These are phyloP conservation scores for Penstemon eatonii DNA, from an alignment of 257 asterid genomes.

Conservation along the genomic window DNA sequence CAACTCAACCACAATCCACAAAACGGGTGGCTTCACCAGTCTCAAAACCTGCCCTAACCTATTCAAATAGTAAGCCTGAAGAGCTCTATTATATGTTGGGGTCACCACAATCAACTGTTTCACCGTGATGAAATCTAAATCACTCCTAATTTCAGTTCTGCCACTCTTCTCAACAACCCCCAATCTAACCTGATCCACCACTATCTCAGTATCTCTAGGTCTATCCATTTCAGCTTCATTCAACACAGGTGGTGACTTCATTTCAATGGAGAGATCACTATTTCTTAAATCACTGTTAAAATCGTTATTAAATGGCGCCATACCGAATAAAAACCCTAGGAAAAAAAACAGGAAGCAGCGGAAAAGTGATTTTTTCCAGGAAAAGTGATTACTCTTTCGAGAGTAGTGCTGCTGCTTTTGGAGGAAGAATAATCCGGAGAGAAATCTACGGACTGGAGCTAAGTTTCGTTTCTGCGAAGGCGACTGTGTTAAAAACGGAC, in stretches of 20 bases:
- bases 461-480: slow-evolving; percentile 64
- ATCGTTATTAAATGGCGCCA: slow-evolving; percentile 63
- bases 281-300: slow-evolving; percentile 34
- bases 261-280: slow-evolving; percentile 46
- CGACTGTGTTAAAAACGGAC: slow-evolving; percentile 52
- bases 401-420: slow-evolving; percentile 39
- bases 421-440: slow-evolving; percentile 37
- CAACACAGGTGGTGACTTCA: slow-evolving; percentile 33
- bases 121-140: slow-evolving; percentile 41
- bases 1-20: slow-evolving; percentile 98
- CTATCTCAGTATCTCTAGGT: slow-evolving; percentile 33
- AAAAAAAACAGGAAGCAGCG: slow-evolving; percentile 67
- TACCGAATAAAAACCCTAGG: slow-evolving; percentile 80
- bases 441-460: slow-evolving; percentile 54
- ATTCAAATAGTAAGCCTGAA: slow-evolving; percentile 75
- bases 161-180: slow-evolving; percentile 32
- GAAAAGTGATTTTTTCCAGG: slow-evolving; percentile 57
- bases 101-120: slow-evolving; percentile 81
- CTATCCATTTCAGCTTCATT: slow-evolving; percentile 35
- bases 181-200: slow-evolving; percentile 45
- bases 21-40: slow-evolving; percentile 65
- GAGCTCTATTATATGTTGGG: slow-evolving; percentile 69
- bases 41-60: slow-evolving; percentile 84
- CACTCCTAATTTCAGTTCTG: slow-evolving; percentile 31
- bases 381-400: slow-evolving; percentile 47